Percentiles rank a stretch among this genome's conserved stretches.
Evolutionary conservation across 192 early-diverging fungal genomes (phyloP).

Genomic region (Coemansia sp.): DNA sequence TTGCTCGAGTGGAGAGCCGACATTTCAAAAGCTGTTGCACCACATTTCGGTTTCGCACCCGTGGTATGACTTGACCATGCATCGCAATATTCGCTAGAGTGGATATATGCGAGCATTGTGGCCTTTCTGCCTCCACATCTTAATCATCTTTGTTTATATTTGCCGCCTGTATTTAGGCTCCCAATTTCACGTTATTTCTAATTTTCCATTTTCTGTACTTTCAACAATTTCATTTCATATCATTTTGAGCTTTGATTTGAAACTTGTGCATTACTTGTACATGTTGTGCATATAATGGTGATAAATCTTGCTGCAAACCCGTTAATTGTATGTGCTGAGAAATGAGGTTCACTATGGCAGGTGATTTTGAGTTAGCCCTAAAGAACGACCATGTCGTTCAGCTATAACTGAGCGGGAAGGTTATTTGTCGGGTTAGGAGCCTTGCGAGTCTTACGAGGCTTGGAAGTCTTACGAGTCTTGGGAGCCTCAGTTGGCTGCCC

Average conservation of each 20-base stretch:
- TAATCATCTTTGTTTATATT: not conserved
- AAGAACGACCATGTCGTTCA: no score
- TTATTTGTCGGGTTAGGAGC: no score
- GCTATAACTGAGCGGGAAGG: no score
- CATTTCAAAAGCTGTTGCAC: constrained; percentile 24
- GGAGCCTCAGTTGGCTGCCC: no score
- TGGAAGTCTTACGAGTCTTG: no score
- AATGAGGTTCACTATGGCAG: not conserved
- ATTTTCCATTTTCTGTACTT: constrained; percentile 1
- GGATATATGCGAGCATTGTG: no score
- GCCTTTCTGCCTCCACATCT: no score
- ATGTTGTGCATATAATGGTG: not conserved
- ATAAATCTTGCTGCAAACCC: not conserved
- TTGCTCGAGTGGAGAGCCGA: constrained; percentile 21
- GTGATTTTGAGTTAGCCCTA: no score
- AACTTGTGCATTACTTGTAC: not conserved
- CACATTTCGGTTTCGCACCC: constrained; percentile 34
- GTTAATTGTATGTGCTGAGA: not conserved
- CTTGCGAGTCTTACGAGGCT: no score
- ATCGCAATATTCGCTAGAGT: constrained; percentile 32
- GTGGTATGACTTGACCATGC: constrained; percentile 41
- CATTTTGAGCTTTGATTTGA: not conserved
- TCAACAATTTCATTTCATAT: not conserved
- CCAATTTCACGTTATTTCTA: not conserved
- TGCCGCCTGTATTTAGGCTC: not conserved